Percentiles rank a stretch among this genome's conserved stretches.
Evolutionary conservation across 2,329 filamentous ascomycete genomes (phyloP).

Genomic region (Claviceps arundinis): DNA sequence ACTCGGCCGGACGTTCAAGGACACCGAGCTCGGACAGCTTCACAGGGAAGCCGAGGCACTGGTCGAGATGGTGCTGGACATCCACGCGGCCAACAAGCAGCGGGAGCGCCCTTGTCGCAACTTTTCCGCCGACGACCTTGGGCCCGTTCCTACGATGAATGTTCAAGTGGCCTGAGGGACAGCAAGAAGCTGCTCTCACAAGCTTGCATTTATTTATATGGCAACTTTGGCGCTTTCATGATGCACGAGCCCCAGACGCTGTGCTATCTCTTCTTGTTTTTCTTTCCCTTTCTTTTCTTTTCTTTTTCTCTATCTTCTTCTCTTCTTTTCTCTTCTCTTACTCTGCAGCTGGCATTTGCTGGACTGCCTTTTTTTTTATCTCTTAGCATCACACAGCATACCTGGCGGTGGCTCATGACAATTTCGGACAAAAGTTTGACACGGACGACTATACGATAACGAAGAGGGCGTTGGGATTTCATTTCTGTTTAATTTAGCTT

Average conservation of each 20-base stretch:
- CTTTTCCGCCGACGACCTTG: conserved; percentile 22
- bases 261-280: too few relatives aligned
- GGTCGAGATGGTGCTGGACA: conserved; percentile 39
- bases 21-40: conserved; percentile 31
- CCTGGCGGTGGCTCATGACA: conserved; percentile 13
- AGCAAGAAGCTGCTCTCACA: too few relatives aligned
- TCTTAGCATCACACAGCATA: conserved; percentile 13
- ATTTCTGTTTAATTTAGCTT: conserved; percentile 9
- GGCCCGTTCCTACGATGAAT: conserved; percentile 22
- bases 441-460: conserved; percentile 14
- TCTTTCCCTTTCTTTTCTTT: conserved; percentile 1
- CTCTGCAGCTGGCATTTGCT: neutral
- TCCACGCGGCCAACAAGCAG: conserved; percentile 27
- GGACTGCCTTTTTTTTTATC: neutral
- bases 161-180: conserved; percentile 3
- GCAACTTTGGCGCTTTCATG: too few relatives aligned
- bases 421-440: conserved; percentile 9
- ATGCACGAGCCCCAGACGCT: too few relatives aligned
- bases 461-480: conserved; percentile 12
- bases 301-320: neutral
- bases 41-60: conserved; percentile 37
- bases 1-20: conserved; percentile 20
- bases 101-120: conserved; percentile 16
- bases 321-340: neutral
- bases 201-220: too few relatives aligned